Conservation (phyloP, 352 stramenopile species). For the Phytopythium boreale region DNA sequence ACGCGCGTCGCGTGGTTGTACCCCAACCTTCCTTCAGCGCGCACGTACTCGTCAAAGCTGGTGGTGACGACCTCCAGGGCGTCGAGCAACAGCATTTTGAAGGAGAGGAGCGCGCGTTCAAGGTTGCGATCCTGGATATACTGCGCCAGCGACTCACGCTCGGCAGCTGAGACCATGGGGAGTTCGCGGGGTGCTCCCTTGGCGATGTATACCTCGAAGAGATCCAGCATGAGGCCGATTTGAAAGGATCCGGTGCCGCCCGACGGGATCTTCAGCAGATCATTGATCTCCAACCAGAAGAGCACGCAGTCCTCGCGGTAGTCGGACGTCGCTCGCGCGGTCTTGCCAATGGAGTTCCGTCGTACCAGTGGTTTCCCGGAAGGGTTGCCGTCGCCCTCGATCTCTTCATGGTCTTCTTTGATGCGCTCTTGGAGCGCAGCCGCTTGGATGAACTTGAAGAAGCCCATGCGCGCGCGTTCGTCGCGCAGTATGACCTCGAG, state of each 20-base stretch:
- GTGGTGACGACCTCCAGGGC: conserved; percentile 51
- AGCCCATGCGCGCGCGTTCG: conserved; percentile 46
- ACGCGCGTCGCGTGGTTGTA: conserved; percentile 33
- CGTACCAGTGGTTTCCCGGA: not conserved
- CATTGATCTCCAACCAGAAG: conserved; percentile 71
- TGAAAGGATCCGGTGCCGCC: conserved; percentile 42
- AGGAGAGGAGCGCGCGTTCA: conserved; percentile 39
- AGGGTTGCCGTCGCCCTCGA: too few relatives aligned
- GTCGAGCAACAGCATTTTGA: conserved; percentile 65
- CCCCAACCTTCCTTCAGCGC: conserved; percentile 31
- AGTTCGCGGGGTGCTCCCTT: conserved; percentile 35
- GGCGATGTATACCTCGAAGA: conserved; percentile 55
- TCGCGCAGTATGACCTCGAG: conserved; percentile 57
- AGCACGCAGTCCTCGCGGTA: conserved; percentile 60
- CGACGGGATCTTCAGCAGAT: conserved; percentile 56
- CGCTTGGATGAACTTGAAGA: conserved; percentile 49
- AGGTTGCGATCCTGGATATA: conserved; percentile 40
- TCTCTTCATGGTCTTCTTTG: conserved; percentile 10
- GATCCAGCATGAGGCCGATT: conserved; percentile 52
- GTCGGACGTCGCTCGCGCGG: conserved; percentile 22
- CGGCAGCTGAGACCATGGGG: conserved; percentile 46
- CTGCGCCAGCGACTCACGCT: conserved; percentile 44
- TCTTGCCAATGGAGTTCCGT: not conserved
- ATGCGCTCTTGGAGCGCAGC: conserved; percentile 39
- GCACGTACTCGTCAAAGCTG: conserved; percentile 57